Evolutionary conservation across 208 protist genomes (phyloP), one percentile per base, ranked within the genome.

Genomic region (Leishmania major): DNA sequence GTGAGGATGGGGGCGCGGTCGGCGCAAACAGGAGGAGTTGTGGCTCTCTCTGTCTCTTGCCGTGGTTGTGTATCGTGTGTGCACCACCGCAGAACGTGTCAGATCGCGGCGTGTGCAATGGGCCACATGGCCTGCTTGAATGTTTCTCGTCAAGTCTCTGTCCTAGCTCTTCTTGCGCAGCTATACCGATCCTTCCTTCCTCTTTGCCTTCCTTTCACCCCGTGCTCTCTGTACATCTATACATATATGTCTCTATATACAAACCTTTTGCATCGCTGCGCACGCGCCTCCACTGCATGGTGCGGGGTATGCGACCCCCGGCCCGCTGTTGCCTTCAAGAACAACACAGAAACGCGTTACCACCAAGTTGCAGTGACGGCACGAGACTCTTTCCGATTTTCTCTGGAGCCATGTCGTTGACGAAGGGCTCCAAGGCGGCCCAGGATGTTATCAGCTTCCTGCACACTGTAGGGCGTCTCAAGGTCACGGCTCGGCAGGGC

Each of bases 401-500:
- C 73, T 62, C 51, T 77, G 3, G 7, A 69, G 55, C 51, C 8
- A 84, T 89, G 75, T 85, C 83, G 13, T 82, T 78, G 31, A 75
- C 35, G 1, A 86, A 83, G 70, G 51, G 53, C 31, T 80, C 70
- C 10, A 73, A 71, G 84, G 84, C 84, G 25, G 87, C 74, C 51
- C 73, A 72, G 47, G 84, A 93, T 80, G 84, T 89, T 25, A 89
- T 96, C 40, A 60, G 59, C 28, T 96, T 98, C 59, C 86, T 98
- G 64, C 91, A 94, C 82, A 92, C 85, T 35, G 75, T 98, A 22
- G 93, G 93, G 28, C 88, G 90, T 0, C 88, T 98, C 43, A 98
- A 98, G 86, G 90, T 94, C 75, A 96, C 90, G 1, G 79, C 89
- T 6, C 94, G 96, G n/a, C 96, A 89, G 25, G 96, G 96, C 37